Evolutionary conservation across 306 rosid species (phyloP).

Genomic region (Hippophae gyantsensis): DNA sequence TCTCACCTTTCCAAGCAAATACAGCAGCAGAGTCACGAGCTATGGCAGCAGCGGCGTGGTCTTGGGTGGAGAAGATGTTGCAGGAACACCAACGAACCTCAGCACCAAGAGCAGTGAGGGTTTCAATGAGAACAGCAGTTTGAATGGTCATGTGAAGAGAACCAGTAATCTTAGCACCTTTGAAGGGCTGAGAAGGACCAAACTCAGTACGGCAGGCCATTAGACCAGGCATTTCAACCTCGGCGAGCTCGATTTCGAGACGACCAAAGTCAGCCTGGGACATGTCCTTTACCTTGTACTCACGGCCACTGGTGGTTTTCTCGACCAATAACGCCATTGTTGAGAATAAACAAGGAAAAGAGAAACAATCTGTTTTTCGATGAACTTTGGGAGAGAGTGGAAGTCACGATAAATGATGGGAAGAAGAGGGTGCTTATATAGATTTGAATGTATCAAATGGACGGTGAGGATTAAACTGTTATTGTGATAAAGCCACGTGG

Average conservation of each 20-base stretch:
- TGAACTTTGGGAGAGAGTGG: too few species aligned
- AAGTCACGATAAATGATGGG: too few species aligned
- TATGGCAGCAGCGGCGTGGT: conserved; percentile 71
- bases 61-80: conserved; percentile 78
- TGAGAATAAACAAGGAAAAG: too few species aligned
- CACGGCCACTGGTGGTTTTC: conserved; percentile 51
- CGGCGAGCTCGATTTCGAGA: conserved; percentile 55
- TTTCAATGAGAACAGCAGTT: conserved; percentile 85
- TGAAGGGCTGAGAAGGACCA: conserved; percentile 59
- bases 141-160: conserved; percentile 89
- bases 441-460: too few species aligned
- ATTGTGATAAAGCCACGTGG: too few species aligned
- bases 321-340: conserved; percentile 48
- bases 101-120: conserved; percentile 86
- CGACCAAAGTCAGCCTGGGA: conserved; percentile 64
- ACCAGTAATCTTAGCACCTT: conserved; percentile 61
- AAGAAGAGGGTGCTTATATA: too few species aligned
- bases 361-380: too few species aligned
- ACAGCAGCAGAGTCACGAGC: conserved; percentile 63
- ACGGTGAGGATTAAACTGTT: too few species aligned
- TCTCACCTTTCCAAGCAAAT: conserved; percentile 74
- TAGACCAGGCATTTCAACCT: conserved; percentile 74
- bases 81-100: conserved; percentile 88
- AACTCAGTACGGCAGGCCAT: conserved; percentile 49
- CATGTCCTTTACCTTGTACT: conserved; percentile 70